A percentile compares a stretch with the other conserved stretches of the same genome.
These are phyloP conservation scores for Inga oerstediana DNA, from an alignment of 306 rosid species.

Conservation along the genomic window DNA sequence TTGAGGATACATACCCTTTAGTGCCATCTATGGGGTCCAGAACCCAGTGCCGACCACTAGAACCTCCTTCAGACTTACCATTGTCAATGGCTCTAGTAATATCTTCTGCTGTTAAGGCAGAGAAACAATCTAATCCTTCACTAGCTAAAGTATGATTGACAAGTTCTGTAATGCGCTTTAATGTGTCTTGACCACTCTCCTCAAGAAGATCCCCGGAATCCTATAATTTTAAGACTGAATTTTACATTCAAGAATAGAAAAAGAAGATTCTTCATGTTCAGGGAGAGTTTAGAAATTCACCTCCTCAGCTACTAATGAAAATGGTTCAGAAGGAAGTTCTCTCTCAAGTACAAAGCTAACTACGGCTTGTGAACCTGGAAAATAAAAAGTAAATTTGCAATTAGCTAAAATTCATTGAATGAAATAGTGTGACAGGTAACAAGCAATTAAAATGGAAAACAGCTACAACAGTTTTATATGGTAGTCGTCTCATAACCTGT, in stretches of 20 bases:
- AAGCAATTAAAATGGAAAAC: background rate
- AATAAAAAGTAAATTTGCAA: background rate
- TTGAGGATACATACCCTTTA: conserved; percentile 67
- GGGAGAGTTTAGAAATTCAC: conserved; percentile 47
- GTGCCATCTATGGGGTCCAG: conserved; percentile 98
- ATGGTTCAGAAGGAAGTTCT: conserved; percentile 74
- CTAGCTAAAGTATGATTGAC: conserved; percentile 75
- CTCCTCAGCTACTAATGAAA: conserved; percentile 96
- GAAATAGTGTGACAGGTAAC: conserved; percentile 17
- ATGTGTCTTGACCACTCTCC: conserved; percentile 76
- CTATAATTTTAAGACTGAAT: conserved; percentile 50
- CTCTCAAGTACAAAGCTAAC: conserved; percentile 79
- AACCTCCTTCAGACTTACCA: conserved; percentile 94
- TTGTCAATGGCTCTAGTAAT: conserved; percentile 78
- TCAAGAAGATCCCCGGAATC: conserved; percentile 90
- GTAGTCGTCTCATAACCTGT: too few relatives aligned
- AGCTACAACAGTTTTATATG: background rate
- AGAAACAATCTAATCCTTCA: conserved; percentile 50
- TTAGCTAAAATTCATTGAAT: conserved; percentile 10
- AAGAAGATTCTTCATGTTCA: conserved; percentile 31
- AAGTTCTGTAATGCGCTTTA: conserved; percentile 74
- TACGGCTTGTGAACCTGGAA: conserved; percentile 86
- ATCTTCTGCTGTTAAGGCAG: conserved; percentile 64
- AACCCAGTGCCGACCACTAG: conserved; percentile 91
- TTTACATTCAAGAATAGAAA: conserved; percentile 39